Evolutionary conservation across 192 early-diverging fungal species (phyloP), one percentile per base, ranked within the genome.

Genomic region (Backusella tuberculispora): DNA sequence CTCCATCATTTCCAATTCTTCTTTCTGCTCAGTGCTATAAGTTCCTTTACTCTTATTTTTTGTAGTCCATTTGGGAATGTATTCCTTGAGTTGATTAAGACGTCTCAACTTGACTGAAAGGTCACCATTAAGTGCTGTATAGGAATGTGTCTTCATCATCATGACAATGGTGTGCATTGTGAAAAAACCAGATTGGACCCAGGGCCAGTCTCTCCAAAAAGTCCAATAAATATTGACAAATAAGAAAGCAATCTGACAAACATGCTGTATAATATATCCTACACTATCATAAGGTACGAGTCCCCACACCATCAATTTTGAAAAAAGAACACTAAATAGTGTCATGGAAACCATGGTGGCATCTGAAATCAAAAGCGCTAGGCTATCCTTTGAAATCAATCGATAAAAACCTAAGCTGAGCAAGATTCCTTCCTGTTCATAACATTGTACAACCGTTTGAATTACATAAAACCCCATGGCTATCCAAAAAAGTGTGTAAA

Each of bases 141-240:
- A 99, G n/a, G 96, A 97, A 78, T 96, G 95, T 76, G 95, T 88
- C 77, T 99, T 99, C 95, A 99, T 96, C 80, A 97, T 86, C 90
- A 96, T 97, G 15, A 94, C 90, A 47, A 95, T 93, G 2, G 91
- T 87, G 79, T 99, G 97, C 40, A 97, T 83, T 0, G 88, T 86
- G 80, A 97, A 95, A 50, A 92, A 95, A 60, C 94, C 93, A 7
- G 90, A 89, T 81, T 99, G 95, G 9, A 95, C 91, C 95, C 95
- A 97, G 15, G 89, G 90, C 95, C 95, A 97, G 44, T 93, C 87
- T 70, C 88, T 86, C 79, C 69, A 85, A 46, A 88, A 87, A 0
- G 81, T 84, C 90, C 91, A 93, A 10, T 69, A 77, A 47, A 91
- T 87, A 67, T 85, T 85, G 34, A 80, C 67, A 38, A 84, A 82